Percentiles rank a stretch among this genome's conserved stretches.
phyloP scores from a whole-genome alignment of 1,284 basidiomycete species.

The Puccinia polysora region DNA sequence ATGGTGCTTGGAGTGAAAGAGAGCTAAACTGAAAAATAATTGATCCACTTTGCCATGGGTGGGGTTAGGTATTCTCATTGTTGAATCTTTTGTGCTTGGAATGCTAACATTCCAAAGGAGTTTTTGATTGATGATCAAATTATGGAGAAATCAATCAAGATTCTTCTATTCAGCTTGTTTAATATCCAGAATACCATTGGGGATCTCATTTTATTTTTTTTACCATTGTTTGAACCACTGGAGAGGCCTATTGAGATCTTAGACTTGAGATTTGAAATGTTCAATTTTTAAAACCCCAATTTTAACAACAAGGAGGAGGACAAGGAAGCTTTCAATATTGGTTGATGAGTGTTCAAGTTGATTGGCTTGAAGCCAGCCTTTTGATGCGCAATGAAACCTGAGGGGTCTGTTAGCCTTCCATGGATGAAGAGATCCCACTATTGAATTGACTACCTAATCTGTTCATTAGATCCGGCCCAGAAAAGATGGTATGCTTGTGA shows the following conservation, averaged over 20 bases:
- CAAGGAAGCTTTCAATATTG: neutral
- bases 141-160: neutral
- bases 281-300: neutral
- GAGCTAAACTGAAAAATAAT: too few species aligned
- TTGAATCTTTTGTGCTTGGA: too few species aligned
- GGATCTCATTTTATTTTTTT: slow-evolving; percentile 7
- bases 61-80: too few species aligned
- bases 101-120: too few species aligned
- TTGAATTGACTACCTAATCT: slow-evolving; percentile 21
- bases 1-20: too few species aligned
- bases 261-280: slow-evolving; percentile 4
- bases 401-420: slow-evolving; percentile 32
- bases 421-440: slow-evolving; percentile 8
- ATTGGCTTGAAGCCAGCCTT: slow-evolving; percentile 42
- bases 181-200: slow-evolving; percentile 5
- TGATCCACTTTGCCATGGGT: too few species aligned
- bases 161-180: slow-evolving; percentile 2
- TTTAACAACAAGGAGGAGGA: neutral
- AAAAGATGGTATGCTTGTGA: slow-evolving; percentile 21
- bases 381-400: slow-evolving; percentile 25
- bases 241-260: slow-evolving; percentile 38
- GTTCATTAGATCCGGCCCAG: slow-evolving; percentile 38
- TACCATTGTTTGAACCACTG: neutral
- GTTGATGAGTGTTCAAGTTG: neutral
- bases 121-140: too few species aligned